phyloP scores from a whole-genome alignment of 768 basidiomycete species.

The Agrocybe praecox region DNA sequence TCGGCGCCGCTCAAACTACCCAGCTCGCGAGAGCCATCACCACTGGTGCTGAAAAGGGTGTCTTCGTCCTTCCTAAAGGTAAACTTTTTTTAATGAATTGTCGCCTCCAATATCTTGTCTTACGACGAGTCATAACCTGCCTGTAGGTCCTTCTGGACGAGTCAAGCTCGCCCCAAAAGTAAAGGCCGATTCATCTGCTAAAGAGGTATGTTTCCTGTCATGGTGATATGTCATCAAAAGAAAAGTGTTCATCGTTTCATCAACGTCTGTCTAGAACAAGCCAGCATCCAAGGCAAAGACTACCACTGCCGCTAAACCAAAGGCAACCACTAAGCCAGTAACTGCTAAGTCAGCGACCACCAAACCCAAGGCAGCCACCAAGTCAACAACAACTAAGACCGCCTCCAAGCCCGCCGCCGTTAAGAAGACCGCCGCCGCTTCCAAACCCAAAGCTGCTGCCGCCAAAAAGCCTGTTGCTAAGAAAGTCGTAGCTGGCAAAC shows the following conservation, averaged over 20 bases:
- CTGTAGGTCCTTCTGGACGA: conserved; percentile 65
- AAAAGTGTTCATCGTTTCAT: not conserved
- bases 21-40: conserved; percentile 83
- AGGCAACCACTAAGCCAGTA: conserved; percentile 22
- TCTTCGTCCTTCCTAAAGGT: conserved; percentile 92
- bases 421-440: conserved; percentile 31
- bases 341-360: conserved; percentile 33
- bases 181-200: conserved; percentile 39
- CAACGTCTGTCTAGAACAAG: conserved; percentile 14
- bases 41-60: conserved; percentile 78
- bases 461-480: conserved; percentile 31
- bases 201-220: conserved; percentile 38
- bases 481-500: conserved; percentile 38
- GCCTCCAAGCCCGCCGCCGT: conserved; percentile 25
- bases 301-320: conserved; percentile 28
- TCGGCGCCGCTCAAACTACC: conserved; percentile 75
- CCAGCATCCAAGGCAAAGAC: conserved; percentile 39
- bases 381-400: conserved; percentile 28
- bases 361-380: conserved; percentile 20
- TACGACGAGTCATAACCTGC: conserved; percentile 9
- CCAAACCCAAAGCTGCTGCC: conserved; percentile 12
- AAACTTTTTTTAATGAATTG: conserved; percentile 11
- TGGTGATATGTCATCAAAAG: not conserved
- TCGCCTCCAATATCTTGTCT: not conserved
- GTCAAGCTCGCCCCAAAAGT: conserved; percentile 68